These are phyloP conservation scores for Phytophthora vignae DNA, from an alignment of 352 stramenopile species.

Conservation along the genomic window DNA sequence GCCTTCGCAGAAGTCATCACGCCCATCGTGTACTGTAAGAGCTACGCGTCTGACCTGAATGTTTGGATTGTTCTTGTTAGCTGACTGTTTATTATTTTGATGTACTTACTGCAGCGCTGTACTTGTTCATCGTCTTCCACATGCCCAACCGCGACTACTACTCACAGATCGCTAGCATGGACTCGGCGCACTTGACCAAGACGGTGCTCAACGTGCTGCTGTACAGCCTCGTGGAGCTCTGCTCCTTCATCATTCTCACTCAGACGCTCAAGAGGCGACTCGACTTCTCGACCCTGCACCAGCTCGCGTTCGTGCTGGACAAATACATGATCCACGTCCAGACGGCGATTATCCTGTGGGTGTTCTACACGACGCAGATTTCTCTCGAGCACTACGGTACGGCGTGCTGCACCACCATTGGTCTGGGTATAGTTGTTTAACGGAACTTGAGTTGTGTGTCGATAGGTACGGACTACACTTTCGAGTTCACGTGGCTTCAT, in stretches of 20 bases:
- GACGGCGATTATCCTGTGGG: slow-evolving; percentile 35
- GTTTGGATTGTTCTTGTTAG: too few relatives aligned
- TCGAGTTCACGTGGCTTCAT: too few relatives aligned
- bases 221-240: slow-evolving; percentile 17
- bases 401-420: too few relatives aligned
- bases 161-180: slow-evolving; percentile 28
- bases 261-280: slow-evolving; percentile 17
- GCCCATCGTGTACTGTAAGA: slow-evolving; percentile 20
- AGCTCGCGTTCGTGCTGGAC: slow-evolving; percentile 29
- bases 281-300: slow-evolving; percentile 16
- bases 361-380: slow-evolving; percentile 34
- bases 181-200: slow-evolving; percentile 10
- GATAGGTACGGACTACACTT: slow-evolving; percentile 5
- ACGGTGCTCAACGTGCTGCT: slow-evolving; percentile 19
- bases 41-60: too few relatives aligned
- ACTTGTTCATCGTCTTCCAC: slow-evolving; percentile 33
- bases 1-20: slow-evolving; percentile 35
- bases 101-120: slow-evolving; percentile 22
- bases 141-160: slow-evolving; percentile 42
- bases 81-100: too few relatives aligned
- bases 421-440: too few relatives aligned
- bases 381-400: slow-evolving; percentile 28
- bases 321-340: slow-evolving; percentile 19
- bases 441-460: too few relatives aligned
- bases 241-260: slow-evolving; percentile 3